Percentiles rank a stretch among this genome's conserved stretches.
These are phyloP conservation scores for Neofusicoccum kwambonambiense DNA, from an alignment of 2,329 filamentous ascomycete species.

Conservation along the genomic window DNA sequence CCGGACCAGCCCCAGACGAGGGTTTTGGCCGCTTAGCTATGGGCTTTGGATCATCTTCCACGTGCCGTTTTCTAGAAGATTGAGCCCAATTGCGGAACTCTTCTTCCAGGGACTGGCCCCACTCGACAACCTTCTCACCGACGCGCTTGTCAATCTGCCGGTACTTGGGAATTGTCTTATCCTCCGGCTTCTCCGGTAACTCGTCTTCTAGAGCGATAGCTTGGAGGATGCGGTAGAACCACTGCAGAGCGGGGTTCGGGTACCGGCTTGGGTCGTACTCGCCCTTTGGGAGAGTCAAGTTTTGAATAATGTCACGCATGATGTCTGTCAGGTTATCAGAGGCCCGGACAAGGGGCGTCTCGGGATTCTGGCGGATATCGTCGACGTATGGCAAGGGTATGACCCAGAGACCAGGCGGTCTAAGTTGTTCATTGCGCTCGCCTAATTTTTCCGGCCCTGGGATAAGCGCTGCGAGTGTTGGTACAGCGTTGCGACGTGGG, in stretches of 20 bases:
- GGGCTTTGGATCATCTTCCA: slow-evolving; percentile 22
- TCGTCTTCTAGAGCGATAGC: slow-evolving; percentile 90
- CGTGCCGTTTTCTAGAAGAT: slow-evolving; percentile 36
- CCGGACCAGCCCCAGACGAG: slow-evolving; percentile 24
- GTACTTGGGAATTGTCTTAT: slow-evolving; percentile 81
- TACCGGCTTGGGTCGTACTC: slow-evolving; percentile 83
- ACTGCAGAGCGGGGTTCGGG: slow-evolving; percentile 86
- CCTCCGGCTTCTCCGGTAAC: slow-evolving; percentile 68
- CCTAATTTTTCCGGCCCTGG: slow-evolving; percentile 68
- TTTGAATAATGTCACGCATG: slow-evolving; percentile 80
- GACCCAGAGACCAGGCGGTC: slow-evolving; percentile 85
- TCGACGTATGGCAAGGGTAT: slow-evolving; percentile 86
- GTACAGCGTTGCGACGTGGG: slow-evolving; percentile 74
- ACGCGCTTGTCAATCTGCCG: slow-evolving; percentile 87
- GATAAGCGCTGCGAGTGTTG: slow-evolving; percentile 76
- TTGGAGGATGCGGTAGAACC: slow-evolving; percentile 95
- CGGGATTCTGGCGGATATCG: slow-evolving; percentile 75
- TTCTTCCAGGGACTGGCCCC: slow-evolving; percentile 67
- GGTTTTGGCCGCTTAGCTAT: slow-evolving; percentile 49
- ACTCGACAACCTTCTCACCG: slow-evolving; percentile 74
- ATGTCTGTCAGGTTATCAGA: slow-evolving; percentile 72
- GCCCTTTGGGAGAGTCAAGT: slow-evolving; percentile 83
- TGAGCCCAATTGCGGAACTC: slow-evolving; percentile 48
- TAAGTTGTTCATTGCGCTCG: slow-evolving; percentile 63
- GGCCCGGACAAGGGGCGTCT: slow-evolving; percentile 46